A percentile compares a stretch with the other conserved stretches of the same genome.
phyloP scores from a whole-genome alignment of 2,329 filamentous ascomycete genomes.

The Phialophora verrucosa region DNA sequence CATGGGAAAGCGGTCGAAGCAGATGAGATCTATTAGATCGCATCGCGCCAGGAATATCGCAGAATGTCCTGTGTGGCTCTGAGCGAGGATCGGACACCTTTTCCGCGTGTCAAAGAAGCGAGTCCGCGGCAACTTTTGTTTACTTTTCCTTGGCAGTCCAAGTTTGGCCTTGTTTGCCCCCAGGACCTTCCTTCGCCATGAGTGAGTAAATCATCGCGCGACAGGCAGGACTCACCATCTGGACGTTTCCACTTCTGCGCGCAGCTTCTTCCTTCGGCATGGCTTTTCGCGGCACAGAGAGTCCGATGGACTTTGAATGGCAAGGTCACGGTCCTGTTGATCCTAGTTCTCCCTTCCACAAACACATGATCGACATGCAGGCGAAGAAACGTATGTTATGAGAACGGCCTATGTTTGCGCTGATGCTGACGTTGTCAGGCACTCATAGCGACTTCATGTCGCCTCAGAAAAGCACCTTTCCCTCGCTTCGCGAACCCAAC shows the following conservation, averaged over 20 bases:
- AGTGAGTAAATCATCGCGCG: neutral
- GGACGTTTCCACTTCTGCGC: neutral
- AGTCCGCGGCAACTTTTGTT: neutral
- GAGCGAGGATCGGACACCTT: too few relatives aligned
- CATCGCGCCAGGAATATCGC: too few relatives aligned
- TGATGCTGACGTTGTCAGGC: slow-evolving; percentile 41
- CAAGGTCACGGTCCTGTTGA: slow-evolving; percentile 53
- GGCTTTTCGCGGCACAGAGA: slow-evolving; percentile 46
- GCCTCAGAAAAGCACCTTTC: slow-evolving; percentile 55
- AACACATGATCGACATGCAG: slow-evolving; percentile 50
- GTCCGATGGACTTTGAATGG: slow-evolving; percentile 60
- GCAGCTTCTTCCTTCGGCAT: slow-evolving; percentile 22
- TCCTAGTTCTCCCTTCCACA: slow-evolving; percentile 54
- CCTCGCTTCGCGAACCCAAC: slow-evolving; percentile 57
- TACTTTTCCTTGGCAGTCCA: neutral
- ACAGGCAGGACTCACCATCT: neutral
- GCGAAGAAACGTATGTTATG: slow-evolving; percentile 51
- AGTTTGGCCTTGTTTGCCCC: neutral
- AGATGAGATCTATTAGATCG: too few relatives aligned
- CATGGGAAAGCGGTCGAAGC: too few relatives aligned
- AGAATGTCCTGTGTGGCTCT: too few relatives aligned
- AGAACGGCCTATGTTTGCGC: slow-evolving; percentile 2
- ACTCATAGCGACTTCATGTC: slow-evolving; percentile 52
- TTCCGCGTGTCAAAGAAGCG: too few relatives aligned
- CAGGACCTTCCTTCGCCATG: neutral